phyloP scores from a whole-genome alignment of 768 basidiomycete species.

The Amyloporia xantha region DNA sequence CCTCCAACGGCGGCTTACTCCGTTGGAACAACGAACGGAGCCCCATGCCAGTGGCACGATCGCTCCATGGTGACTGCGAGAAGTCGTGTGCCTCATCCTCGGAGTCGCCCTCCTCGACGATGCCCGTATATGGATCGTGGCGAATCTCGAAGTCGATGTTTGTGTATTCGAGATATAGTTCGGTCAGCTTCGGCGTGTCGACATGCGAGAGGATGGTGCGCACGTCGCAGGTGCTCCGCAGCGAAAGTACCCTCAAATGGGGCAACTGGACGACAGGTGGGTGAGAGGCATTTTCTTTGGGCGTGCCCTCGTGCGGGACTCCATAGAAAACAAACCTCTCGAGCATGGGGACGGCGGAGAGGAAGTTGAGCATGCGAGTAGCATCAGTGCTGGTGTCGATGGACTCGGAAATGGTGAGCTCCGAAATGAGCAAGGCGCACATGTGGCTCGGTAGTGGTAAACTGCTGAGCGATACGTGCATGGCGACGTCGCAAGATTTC shows the following conservation, averaged over 20 bases:
- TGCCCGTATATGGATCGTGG: constrained; percentile 17
- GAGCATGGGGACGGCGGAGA: constrained; percentile 54
- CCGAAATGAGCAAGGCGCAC: constrained; percentile 47
- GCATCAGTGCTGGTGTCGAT: constrained; percentile 36
- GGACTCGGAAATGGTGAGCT: constrained; percentile 51
- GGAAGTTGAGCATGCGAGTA: constrained; percentile 49
- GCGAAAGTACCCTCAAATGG: constrained; percentile 46
- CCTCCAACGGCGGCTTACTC: constrained; percentile 53
- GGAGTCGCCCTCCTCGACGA: constrained; percentile 55
- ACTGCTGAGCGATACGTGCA: constrained; percentile 44
- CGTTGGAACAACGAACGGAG: constrained; percentile 57
- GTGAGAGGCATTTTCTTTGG: constrained; percentile 11
- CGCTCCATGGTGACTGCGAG: constrained; percentile 72
- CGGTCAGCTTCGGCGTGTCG: constrained; percentile 50
- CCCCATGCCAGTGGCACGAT: constrained; percentile 77
- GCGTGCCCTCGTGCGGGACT: constrained; percentile 39
- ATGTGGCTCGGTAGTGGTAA: constrained; percentile 42
- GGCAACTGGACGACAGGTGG: constrained; percentile 46
- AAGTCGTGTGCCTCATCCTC: constrained; percentile 70
- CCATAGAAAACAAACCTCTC: constrained; percentile 54
- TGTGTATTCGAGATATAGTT: constrained; percentile 58
- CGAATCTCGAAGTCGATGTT: constrained; percentile 50
- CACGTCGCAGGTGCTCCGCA: constrained; percentile 55
- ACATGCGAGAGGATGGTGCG: constrained; percentile 61
- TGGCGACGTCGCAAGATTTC: constrained; percentile 16